A percentile compares a stretch with the other conserved stretches of the same genome.
phyloP scores from a whole-genome alignment of 441 rosid genomes.

The Theobroma grandiflorum region DNA sequence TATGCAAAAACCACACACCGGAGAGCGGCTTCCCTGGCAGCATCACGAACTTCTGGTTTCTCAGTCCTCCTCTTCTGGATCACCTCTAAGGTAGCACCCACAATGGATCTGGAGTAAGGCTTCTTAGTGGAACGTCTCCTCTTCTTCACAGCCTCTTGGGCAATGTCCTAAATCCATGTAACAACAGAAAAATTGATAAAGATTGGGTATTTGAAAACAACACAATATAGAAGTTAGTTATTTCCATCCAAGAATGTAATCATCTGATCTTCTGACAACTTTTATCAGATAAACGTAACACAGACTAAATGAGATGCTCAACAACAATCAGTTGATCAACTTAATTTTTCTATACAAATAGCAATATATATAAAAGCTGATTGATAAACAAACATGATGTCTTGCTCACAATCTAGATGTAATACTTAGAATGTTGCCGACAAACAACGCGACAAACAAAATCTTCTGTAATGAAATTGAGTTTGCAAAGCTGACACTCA shows the following conservation, averaged over 20 bases:
- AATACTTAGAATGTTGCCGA: not conserved
- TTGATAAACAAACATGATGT: not conserved
- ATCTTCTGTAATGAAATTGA: not conserved
- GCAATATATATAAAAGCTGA: not conserved
- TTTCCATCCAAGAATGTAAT: not conserved
- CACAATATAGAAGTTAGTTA: not conserved
- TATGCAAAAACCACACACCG: constrained; percentile 48
- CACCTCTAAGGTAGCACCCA: constrained; percentile 83
- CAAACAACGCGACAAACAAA: not conserved
- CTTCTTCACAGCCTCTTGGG: constrained; percentile 83
- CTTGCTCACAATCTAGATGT: not conserved
- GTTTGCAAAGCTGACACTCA: constrained; percentile 8
- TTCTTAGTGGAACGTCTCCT: constrained; percentile 79
- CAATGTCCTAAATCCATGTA: constrained; percentile 56
- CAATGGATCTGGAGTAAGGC: constrained; percentile 88
- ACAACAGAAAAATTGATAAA: not conserved
- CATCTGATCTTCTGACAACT: not conserved
- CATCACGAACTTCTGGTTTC: constrained; percentile 93
- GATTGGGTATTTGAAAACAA: not conserved
- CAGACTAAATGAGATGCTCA: not conserved
- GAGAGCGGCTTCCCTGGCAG: constrained; percentile 87
- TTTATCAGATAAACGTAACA: not conserved
- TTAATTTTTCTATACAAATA: not conserved
- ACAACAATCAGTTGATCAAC: not conserved
- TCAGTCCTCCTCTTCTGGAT: constrained; percentile 83